A percentile compares a stretch with the other conserved stretches of the same genome.
These are phyloP conservation scores for Cucurbita pepo DNA, from an alignment of 306 rosid species.

Conservation along the genomic window DNA sequence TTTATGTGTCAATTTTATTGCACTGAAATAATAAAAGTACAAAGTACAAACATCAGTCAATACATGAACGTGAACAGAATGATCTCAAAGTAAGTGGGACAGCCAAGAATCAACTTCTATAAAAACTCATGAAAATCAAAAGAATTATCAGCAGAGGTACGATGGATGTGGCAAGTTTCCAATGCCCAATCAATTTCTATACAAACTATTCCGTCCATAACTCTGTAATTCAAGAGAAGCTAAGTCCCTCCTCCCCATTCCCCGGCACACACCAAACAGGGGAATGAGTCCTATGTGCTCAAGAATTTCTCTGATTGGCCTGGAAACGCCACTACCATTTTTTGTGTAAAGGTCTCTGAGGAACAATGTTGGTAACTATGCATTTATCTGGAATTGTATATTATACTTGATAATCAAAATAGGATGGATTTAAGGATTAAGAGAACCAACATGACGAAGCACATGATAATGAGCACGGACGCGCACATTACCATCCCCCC, in stretches of 20 bases:
- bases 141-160: neutral
- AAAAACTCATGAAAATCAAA: neutral
- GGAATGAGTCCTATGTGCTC: neutral
- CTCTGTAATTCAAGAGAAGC: neutral
- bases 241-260: neutral
- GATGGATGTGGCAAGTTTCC: neutral
- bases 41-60: neutral
- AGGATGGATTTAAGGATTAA: constrained; percentile 74
- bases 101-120: neutral
- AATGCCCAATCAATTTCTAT: neutral
- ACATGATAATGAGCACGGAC: constrained; percentile 81
- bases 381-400: neutral
- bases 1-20: neutral
- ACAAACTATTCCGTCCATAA: neutral
- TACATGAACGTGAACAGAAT: neutral
- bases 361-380: constrained; percentile 12
- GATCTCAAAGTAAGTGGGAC: neutral
- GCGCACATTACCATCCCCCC: constrained; percentile 98
- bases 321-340: neutral
- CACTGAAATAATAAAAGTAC: neutral
- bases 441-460: constrained; percentile 79
- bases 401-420: constrained; percentile 30
- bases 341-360: constrained; percentile 11
- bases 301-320: neutral
- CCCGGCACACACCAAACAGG: neutral